Base-by-base conservation (phyloP, 768 basidiomycete genomes). In the Austroboletus eburneus region DNA sequence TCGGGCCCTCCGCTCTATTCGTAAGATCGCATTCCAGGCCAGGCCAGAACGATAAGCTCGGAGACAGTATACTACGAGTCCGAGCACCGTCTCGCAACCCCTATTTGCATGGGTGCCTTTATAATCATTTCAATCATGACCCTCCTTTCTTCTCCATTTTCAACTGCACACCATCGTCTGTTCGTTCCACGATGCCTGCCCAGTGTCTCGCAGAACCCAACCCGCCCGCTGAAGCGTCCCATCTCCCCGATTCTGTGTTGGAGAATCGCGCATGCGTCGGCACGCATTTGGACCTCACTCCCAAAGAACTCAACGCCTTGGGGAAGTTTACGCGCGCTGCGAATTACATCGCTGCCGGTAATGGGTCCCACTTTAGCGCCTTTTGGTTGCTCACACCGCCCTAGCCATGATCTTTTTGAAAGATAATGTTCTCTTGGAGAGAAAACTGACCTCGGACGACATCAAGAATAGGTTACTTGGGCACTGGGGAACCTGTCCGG, bases 401-500 rank as follows among this genome's bases (percentile, higher is more conserved):
- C 35, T 45, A 81, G 88, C 88, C 1, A 90, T 87, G 86, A 91
- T 93, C 51, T 94, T 90, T 70, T 70, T 95, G 48, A 81, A 77
- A 50, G 70, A 77, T 53, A 87, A 92, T 51, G 77, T 81, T 10
- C 73, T 90, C 2, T 67, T 93, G 25, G 77, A 85, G 49, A 67
- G 78, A 27, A 65, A 74, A 23, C 67, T 88, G 34, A 74, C 70
- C 17, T 69, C 75, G 23, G 80, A 85, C 36, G 76, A 91, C 62
- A 83, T 95, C 69, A 93, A 94, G 68, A 72, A 75, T 34, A 80
- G 88, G 57, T 76, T 91, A 21, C 75, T 91, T 8, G 89, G 90
- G 0, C 88, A 90, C 57, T 89, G 86, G 85, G 87, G 87, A 23
- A 87, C 86, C 23, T 88, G 87, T 56, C 87, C 87, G 0, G 91